These are phyloP conservation scores for Hortaea werneckii DNA, from an alignment of 2,329 filamentous ascomycete species.

Conservation along the genomic window DNA sequence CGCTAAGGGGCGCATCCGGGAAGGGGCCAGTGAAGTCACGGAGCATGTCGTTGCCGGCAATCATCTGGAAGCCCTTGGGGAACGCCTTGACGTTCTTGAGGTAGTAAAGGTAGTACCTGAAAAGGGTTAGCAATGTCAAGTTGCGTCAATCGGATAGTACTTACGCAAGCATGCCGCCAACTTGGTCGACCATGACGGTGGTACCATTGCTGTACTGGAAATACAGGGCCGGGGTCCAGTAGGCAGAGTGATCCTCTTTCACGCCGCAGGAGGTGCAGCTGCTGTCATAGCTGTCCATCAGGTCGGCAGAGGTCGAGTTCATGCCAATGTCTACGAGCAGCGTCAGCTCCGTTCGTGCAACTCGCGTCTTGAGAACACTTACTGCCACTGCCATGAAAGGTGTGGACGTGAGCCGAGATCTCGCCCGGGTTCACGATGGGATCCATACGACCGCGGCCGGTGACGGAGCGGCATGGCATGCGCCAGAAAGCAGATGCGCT, in stretches of 20 bases:
- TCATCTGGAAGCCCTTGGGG: conserved; percentile 68
- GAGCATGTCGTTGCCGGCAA: conserved; percentile 60
- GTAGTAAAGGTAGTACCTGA: conserved; percentile 75
- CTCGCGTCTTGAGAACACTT: conserved; percentile 29
- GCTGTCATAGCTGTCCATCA: conserved; percentile 41
- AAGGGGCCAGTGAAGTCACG: conserved; percentile 62
- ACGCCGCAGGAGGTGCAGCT: conserved; percentile 72
- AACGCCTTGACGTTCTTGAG: conserved; percentile 59
- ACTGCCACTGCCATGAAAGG: conserved; percentile 68
- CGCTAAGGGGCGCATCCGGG: conserved; percentile 57
- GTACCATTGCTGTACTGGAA: conserved; percentile 61
- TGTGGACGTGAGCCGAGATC: conserved; percentile 58
- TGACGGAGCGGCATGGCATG: conserved; percentile 66
- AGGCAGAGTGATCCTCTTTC: conserved; percentile 72
- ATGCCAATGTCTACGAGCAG: conserved; percentile 51
- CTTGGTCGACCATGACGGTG: conserved; percentile 59
- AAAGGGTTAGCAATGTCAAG: neutral
- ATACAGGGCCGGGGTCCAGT: conserved; percentile 71
- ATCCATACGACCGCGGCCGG: conserved; percentile 64
- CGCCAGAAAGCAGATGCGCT: conserved; percentile 65
- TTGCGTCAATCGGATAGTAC: conserved; percentile 28
- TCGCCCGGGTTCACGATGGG: conserved; percentile 58
- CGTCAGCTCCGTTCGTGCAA: conserved; percentile 4
- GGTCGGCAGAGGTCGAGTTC: conserved; percentile 45
- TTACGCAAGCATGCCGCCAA: conserved; percentile 78